A percentile compares a stretch with the other conserved stretches of the same genome.
These are phyloP conservation scores for Hypoxylon sp. DNA, from an alignment of 2,329 filamentous ascomycete genomes.

Conservation along the genomic window DNA sequence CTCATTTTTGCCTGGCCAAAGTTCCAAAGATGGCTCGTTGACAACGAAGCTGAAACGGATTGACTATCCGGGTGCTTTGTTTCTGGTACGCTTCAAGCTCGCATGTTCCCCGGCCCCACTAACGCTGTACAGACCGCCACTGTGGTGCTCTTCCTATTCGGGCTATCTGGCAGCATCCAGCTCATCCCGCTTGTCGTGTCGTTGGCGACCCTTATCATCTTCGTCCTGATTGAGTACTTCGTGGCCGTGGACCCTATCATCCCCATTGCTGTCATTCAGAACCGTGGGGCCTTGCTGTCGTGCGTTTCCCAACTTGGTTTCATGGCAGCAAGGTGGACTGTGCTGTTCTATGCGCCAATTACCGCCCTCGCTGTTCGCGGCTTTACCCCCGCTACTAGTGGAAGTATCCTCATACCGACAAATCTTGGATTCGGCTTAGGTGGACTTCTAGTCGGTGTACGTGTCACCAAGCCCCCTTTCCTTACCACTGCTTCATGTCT, in stretches of 20 bases:
- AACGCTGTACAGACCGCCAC: constrained; percentile 59
- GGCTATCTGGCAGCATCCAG: constrained; percentile 71
- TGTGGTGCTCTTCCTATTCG: constrained; percentile 76
- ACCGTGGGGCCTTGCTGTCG: constrained; percentile 74
- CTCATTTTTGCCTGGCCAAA: constrained; percentile 43
- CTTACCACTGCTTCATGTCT: too few relatives aligned
- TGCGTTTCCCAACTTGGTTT: constrained; percentile 78
- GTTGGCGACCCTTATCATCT: constrained; percentile 57
- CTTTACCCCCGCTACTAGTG: constrained; percentile 74
- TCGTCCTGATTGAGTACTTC: constrained; percentile 70
- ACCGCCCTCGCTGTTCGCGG: constrained; percentile 80
- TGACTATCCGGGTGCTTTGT: constrained; percentile 76
- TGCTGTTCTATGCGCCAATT: constrained; percentile 83
- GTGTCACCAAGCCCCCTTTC: too few relatives aligned
- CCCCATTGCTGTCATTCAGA: constrained; percentile 73
- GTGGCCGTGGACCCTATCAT: constrained; percentile 76
- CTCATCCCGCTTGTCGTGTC: constrained; percentile 68
- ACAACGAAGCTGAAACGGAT: constrained; percentile 68
- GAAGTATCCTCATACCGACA: constrained; percentile 80
- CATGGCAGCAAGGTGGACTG: constrained; percentile 82
- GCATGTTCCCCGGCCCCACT: constrained; percentile 14
- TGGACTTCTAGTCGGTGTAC: constrained; percentile 72
- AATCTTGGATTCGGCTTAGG: constrained; percentile 81
- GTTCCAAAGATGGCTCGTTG: constrained; percentile 53
- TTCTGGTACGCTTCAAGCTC: constrained; percentile 61